A percentile compares a stretch with the other conserved stretches of the same genome.
These are phyloP conservation scores for Suhomyces terraborum DNA, from an alignment of 1,139 yeast species.

Conservation along the genomic window DNA sequence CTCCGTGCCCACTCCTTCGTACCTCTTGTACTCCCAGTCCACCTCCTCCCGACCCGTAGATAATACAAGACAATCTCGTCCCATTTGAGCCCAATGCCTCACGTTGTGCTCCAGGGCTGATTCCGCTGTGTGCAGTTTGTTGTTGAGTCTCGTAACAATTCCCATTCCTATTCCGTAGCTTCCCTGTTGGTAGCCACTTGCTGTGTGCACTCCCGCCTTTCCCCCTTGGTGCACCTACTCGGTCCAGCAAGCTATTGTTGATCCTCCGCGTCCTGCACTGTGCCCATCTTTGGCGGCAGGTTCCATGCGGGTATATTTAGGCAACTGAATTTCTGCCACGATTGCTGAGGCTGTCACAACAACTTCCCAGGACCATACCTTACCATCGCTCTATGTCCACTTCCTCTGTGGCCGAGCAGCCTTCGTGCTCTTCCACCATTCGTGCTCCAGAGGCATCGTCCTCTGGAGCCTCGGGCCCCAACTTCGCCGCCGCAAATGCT, in stretches of 20 bases:
- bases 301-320: slow-evolving; percentile 5
- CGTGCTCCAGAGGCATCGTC: no score
- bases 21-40: no score
- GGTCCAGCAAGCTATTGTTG: slow-evolving; percentile 3
- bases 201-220: slow-evolving; percentile 3
- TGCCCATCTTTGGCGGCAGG: slow-evolving; percentile 1
- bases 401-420: background rate
- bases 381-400: slow-evolving; percentile 1
- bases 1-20: no score
- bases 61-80: no score
- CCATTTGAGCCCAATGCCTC: no score
- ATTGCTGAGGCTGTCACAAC: slow-evolving; percentile 6
- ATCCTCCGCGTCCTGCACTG: slow-evolving; percentile 7
- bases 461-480: no score
- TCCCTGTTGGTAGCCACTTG: background rate
- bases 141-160: no score
- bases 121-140: background rate
- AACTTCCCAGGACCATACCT: background rate
- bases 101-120: no score
- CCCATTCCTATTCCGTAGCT: no score
- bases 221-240: background rate
- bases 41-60: no score
- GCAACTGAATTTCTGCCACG: slow-evolving; percentile 1
- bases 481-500: background rate
- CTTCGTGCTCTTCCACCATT: background rate